phyloP scores from a whole-genome alignment of 2,329 filamentous ascomycete genomes.

The Monosporascus sp. region DNA sequence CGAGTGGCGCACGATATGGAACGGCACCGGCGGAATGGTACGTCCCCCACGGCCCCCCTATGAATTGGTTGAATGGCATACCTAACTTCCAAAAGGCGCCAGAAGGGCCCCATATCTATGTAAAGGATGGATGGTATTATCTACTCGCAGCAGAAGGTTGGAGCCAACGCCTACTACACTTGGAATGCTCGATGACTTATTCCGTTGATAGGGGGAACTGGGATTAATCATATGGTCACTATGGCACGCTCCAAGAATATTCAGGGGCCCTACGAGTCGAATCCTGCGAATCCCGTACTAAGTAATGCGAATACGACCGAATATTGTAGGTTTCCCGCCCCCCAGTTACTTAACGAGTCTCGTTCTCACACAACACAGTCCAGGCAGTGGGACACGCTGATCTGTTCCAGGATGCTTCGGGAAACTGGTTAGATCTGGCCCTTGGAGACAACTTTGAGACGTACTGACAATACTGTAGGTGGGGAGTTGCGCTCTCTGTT shows the following conservation, averaged over 20 bases:
- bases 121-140: slow-evolving; percentile 47
- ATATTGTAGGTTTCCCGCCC: slow-evolving; percentile 27
- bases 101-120: slow-evolving; percentile 51
- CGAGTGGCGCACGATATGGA: slow-evolving; percentile 38
- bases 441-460: not conserved
- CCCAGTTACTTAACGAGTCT: too few species aligned
- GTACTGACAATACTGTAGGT: slow-evolving; percentile 20
- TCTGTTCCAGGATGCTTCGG: slow-evolving; percentile 43
- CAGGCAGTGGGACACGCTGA: slow-evolving; percentile 54
- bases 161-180: not conserved
- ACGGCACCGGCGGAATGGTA: slow-evolving; percentile 38
- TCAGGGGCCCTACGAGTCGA: slow-evolving; percentile 38
- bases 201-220: slow-evolving; percentile 36
- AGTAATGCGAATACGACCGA: slow-evolving; percentile 38
- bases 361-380: slow-evolving; percentile 18
- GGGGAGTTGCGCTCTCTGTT: slow-evolving; percentile 36
- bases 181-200: not conserved
- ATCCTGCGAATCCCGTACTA: slow-evolving; percentile 39
- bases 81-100: slow-evolving; percentile 24
- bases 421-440: slow-evolving; percentile 28
- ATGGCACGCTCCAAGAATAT: slow-evolving; percentile 39
- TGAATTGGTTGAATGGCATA: too few species aligned
- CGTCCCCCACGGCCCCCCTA: not conserved
- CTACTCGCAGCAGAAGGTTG: slow-evolving; percentile 46
- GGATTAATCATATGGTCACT: slow-evolving; percentile 41